Evolutionary conservation across 2,329 filamentous ascomycete genomes (phyloP).

Genomic region (Nemania serpens): DNA sequence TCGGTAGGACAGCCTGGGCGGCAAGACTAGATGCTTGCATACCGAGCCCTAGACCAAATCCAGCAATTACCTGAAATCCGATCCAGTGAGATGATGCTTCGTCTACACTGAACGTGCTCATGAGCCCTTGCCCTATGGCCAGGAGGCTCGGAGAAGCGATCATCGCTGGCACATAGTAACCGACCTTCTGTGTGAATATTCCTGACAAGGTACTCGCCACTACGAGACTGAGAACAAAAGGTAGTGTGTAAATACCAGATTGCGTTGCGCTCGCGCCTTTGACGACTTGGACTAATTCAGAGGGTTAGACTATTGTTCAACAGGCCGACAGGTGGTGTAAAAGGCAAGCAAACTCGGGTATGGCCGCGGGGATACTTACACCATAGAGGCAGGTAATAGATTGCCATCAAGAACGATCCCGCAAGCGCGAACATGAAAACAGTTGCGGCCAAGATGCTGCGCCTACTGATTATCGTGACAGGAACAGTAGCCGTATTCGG

Average conservation of each 20-base stretch:
- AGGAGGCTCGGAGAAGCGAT: conserved; percentile 54
- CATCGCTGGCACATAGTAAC: conserved; percentile 65
- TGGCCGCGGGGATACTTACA: conserved; percentile 40
- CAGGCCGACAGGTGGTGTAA: neutral
- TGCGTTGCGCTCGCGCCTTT: conserved; percentile 56
- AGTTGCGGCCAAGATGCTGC: conserved; percentile 55
- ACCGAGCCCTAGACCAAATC: conserved; percentile 62
- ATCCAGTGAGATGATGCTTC: conserved; percentile 60
- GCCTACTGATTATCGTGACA: conserved; percentile 56
- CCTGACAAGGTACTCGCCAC: conserved; percentile 56
- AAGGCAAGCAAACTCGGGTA: neutral
- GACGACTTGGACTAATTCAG: conserved; percentile 55
- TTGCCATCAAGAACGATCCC: conserved; percentile 56
- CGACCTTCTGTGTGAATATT: conserved; percentile 54
- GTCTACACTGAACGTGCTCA: conserved; percentile 58
- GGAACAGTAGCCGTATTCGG: conserved; percentile 63
- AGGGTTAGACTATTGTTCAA: conserved; percentile 26
- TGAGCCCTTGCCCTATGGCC: conserved; percentile 59
- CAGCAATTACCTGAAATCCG: conserved; percentile 62
- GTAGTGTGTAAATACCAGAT: conserved; percentile 62
- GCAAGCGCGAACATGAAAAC: conserved; percentile 41
- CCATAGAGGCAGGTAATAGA: conserved; percentile 61
- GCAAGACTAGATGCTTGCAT: conserved; percentile 64
- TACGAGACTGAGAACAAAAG: conserved; percentile 60
- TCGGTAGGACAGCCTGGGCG: conserved; percentile 49